phyloP scores from a whole-genome alignment of 1,139 yeast genomes.

The Kodamaea fungicola region DNA sequence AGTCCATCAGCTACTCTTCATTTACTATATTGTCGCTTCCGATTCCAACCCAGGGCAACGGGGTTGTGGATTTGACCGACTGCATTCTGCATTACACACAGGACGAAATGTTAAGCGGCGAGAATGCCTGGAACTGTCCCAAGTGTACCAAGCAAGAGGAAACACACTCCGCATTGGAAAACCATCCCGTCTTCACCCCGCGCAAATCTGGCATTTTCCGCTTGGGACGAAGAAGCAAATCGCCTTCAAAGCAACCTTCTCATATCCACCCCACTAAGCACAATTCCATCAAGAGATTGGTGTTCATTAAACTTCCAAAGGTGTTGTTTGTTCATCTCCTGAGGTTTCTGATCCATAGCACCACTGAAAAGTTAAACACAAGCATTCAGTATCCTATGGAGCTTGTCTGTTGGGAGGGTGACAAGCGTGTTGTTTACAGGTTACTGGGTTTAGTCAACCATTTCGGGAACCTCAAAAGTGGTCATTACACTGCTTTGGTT shows the following conservation, averaged over 20 bases:
- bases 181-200: constrained; percentile 37
- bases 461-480: constrained; percentile 66
- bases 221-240: constrained; percentile 33
- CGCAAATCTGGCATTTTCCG: constrained; percentile 33
- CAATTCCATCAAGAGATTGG: constrained; percentile 50
- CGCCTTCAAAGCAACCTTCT: constrained; percentile 19
- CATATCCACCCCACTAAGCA: constrained; percentile 5
- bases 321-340: constrained; percentile 64
- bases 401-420: constrained; percentile 43
- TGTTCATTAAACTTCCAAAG: constrained; percentile 62
- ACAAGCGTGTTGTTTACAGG: constrained; percentile 44
- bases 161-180: constrained; percentile 21
- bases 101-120: constrained; percentile 67
- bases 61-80: constrained; percentile 48
- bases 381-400: constrained; percentile 51
- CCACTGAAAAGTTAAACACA: constrained; percentile 55
- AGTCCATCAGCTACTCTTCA: constrained; percentile 55
- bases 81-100: constrained; percentile 65
- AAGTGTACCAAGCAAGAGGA: constrained; percentile 38
- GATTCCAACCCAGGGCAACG: constrained; percentile 42
- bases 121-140: constrained; percentile 80
- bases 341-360: constrained; percentile 51
- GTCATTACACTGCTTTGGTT: constrained; percentile 70
- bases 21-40: constrained; percentile 67
- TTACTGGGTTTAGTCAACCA: constrained; percentile 66